Base-by-base conservation (phyloP, 1,139 yeast genomes). In the Hyphopichia buzzinii region DNA sequence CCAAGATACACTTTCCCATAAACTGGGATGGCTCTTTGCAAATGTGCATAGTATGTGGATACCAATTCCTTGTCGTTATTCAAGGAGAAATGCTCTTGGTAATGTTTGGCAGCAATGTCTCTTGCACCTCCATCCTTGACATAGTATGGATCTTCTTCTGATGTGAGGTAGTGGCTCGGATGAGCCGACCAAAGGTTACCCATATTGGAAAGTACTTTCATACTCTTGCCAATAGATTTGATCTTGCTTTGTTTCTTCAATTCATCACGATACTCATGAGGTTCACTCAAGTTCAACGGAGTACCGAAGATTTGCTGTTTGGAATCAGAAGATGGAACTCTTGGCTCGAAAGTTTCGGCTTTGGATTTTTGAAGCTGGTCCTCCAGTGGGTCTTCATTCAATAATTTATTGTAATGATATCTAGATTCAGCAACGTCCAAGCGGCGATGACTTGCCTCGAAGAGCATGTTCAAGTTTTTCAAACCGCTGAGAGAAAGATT, bases 1-100 rank as follows among this genome's bases (percentile, higher is more conserved):
- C 95, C 86, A 14, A 90, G 53, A 50, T 88, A 88, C 3, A 90
- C 53, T 52, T 86, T 86, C 3, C 97, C 97, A 59, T 85, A 86
- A 4, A 83, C 67, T 0, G 96, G 96, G 13, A 86, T 60, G 2
- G 84, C 75, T 44, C 84, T 76, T 42, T 77, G 81, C 21, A 89
- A 58, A 57, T 87, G 86, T 6, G 85, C 74, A 50, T 77, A 82
- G 52, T 86, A 90, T 1, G 88, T 72, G 0, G 95, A 81, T 1
- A 82, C 59, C 38, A 90, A 64, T 6, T 56, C 55, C 31, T 77
- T 79, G 3, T 67, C 59, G 1, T 67, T 70, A 6, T 73, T 66
- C 10, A 88, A 62, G 0, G 92, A 78, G 50, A 90, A 90, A 50
- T 82, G 85, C 1, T 63, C 55, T 38, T 77, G 69, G 55, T 81